Conservation (phyloP, 768 basidiomycete species). For the Lentinula raphanica region DNA sequence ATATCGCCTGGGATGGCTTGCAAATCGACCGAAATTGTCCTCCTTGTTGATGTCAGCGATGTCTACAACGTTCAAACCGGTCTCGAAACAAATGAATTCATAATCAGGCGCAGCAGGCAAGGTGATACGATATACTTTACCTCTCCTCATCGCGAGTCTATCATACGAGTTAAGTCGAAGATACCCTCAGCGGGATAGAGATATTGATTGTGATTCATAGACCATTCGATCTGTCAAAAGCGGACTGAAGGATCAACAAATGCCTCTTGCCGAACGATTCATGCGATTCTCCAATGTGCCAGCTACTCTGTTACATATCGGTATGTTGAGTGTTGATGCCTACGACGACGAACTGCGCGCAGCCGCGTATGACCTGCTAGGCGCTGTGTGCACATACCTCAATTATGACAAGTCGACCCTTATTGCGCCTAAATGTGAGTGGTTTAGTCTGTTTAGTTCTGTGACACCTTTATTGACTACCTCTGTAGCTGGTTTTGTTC, state of each 20-base stretch:
- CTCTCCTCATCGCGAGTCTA: conserved; percentile 59
- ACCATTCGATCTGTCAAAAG: conserved; percentile 73
- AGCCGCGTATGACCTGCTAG: conserved; percentile 76
- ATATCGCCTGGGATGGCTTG: conserved; percentile 67
- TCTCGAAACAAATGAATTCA: conserved; percentile 70
- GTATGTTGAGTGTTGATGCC: conserved; percentile 71
- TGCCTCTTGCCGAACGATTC: conserved; percentile 55
- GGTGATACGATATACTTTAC: conserved; percentile 74
- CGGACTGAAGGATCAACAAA: conserved; percentile 51
- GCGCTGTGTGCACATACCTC: conserved; percentile 71
- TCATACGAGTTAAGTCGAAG: conserved; percentile 58
- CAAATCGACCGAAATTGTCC: conserved; percentile 78
- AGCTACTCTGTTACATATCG: conserved; percentile 81
- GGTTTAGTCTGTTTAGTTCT: not conserved
- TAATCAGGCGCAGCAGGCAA: conserved; percentile 68
- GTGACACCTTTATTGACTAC: not conserved
- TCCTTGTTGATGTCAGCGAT: conserved; percentile 78
- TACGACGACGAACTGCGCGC: conserved; percentile 73
- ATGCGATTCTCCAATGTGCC: conserved; percentile 81
- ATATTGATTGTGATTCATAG: conserved; percentile 28
- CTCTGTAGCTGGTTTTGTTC: conserved; percentile 59
- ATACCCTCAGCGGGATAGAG: not conserved
- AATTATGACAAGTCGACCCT: conserved; percentile 71
- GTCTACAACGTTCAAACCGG: conserved; percentile 78
- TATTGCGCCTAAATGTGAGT: conserved; percentile 62